A percentile compares a stretch with the other conserved stretches of the same genome.
These are phyloP conservation scores for Pleomassaria siparia DNA, from an alignment of 2,329 filamentous ascomycete genomes.

Conservation along the genomic window DNA sequence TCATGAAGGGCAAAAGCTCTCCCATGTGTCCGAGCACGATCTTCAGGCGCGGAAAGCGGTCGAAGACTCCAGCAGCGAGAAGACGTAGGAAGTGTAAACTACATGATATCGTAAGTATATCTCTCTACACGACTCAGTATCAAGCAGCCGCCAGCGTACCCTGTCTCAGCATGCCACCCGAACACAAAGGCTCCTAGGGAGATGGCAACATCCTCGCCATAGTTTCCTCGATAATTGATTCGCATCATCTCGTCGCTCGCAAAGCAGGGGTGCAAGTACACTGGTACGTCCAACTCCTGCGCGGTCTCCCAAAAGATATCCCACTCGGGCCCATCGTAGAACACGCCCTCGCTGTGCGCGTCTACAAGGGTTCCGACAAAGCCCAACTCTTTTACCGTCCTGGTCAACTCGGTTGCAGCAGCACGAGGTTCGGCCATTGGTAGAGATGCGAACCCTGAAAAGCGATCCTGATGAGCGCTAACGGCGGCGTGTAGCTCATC, in stretches of 20 bases:
- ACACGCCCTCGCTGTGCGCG: slow-evolving; percentile 43
- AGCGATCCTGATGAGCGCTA: slow-evolving; percentile 34
- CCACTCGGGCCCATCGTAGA: slow-evolving; percentile 51
- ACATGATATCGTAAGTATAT: too few species aligned
- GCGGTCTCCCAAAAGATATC: slow-evolving; percentile 44
- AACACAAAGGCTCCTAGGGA: slow-evolving; percentile 48
- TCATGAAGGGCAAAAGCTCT: slow-evolving; percentile 57
- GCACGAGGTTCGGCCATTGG: slow-evolving; percentile 40
- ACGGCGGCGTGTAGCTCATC: slow-evolving; percentile 36
- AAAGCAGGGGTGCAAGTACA: slow-evolving; percentile 46
- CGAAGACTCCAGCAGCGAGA: slow-evolving; percentile 56
- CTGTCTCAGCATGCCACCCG: slow-evolving; percentile 58
- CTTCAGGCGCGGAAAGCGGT: slow-evolving; percentile 55
- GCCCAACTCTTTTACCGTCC: slow-evolving; percentile 43
- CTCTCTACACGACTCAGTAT: too few species aligned
- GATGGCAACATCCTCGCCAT: slow-evolving; percentile 27
- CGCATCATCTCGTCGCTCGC: slow-evolving; percentile 48
- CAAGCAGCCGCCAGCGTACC: too few species aligned
- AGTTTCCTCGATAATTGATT: slow-evolving; percentile 50
- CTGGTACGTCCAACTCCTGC: slow-evolving; percentile 43
- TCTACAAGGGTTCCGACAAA: slow-evolving; percentile 54
- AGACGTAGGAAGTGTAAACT: slow-evolving; percentile 51
- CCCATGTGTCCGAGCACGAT: slow-evolving; percentile 58
- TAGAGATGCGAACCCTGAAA: slow-evolving; percentile 47
- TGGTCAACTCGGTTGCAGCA: slow-evolving; percentile 40